Evolutionary conservation across 2,329 filamentous ascomycete species (phyloP).

Genomic region (Pseudogymnoascus sp.): DNA sequence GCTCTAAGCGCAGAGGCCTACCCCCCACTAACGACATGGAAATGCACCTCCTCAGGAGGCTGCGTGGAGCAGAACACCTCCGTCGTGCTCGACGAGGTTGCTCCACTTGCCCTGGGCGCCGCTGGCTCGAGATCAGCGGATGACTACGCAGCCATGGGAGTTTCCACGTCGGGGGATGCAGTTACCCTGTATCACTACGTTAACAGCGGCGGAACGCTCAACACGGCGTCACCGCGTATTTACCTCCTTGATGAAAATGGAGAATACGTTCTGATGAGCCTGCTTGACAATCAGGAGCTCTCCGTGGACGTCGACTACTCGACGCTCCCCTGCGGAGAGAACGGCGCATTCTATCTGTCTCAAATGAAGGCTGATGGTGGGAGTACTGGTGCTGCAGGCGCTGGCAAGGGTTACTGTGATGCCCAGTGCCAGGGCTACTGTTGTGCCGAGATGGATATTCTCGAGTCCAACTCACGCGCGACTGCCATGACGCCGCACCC

Average conservation of each 20-base stretch:
- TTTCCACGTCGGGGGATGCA: constrained; percentile 32
- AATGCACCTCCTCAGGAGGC: constrained; percentile 43
- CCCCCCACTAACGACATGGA: constrained; percentile 43
- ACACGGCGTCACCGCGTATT: constrained; percentile 29
- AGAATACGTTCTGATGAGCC: constrained; percentile 35
- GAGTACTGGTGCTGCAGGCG: constrained; percentile 32
- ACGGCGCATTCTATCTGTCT: constrained; percentile 33
- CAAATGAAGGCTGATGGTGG: constrained; percentile 31
- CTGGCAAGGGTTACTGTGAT: constrained; percentile 43
- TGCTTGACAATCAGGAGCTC: constrained; percentile 36
- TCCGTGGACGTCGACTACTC: constrained; percentile 38
- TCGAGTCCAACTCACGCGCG: constrained; percentile 44
- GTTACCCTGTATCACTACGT: constrained; percentile 36
- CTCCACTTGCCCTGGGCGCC: constrained; percentile 29
- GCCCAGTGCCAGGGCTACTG: constrained; percentile 37
- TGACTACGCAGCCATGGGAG: constrained; percentile 39
- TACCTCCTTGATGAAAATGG: constrained; percentile 35
- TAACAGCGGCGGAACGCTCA: constrained; percentile 37
- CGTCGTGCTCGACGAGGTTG: constrained; percentile 40
- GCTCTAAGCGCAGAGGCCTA: constrained; percentile 35
- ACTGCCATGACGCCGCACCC: constrained; percentile 42
- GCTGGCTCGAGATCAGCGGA: constrained; percentile 31
- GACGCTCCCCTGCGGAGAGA: constrained; percentile 34
- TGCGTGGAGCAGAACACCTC: constrained; percentile 41
- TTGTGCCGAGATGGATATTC: constrained; percentile 50